Percentiles rank a stretch among this genome's conserved stretches.
phyloP scores from a whole-genome alignment of 371 early-diverging fungal genomes.

The Mortierella sp. region DNA sequence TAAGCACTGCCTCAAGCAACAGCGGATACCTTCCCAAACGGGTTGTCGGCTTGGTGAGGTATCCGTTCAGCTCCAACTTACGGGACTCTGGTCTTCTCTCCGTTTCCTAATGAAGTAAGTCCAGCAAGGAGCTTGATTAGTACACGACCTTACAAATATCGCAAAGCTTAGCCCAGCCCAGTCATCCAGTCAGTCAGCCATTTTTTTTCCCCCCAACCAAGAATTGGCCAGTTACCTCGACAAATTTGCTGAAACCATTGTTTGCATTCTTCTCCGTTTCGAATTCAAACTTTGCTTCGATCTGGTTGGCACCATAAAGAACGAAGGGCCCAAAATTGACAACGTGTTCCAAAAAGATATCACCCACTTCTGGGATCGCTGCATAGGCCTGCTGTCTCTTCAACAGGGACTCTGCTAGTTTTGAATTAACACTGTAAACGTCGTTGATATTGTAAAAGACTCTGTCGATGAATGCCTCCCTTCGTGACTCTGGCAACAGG shows the following conservation, averaged over 20 bases:
- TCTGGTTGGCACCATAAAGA: constrained; percentile 89
- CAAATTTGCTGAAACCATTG: constrained; percentile 74
- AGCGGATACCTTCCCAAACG: constrained; percentile 92
- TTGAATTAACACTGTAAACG: constrained; percentile 74
- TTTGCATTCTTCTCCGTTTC: constrained; percentile 82
- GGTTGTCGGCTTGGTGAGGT: constrained; percentile 87
- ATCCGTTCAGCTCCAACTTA: constrained; percentile 83
- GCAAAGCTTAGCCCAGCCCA: too few relatives aligned
- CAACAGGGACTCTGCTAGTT: constrained; percentile 71
- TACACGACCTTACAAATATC: too few relatives aligned
- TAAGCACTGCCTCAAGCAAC: constrained; percentile 84
- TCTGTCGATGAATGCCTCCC: constrained; percentile 73
- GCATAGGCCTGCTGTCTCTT: constrained; percentile 75
- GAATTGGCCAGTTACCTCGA: constrained; percentile 61
- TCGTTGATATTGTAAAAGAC: constrained; percentile 89
- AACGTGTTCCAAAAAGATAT: constrained; percentile 82
- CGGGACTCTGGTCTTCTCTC: constrained; percentile 83
- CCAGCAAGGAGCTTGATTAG: too few relatives aligned
- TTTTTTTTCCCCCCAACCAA: too few relatives aligned
- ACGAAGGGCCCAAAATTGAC: constrained; percentile 84
- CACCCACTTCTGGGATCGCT: constrained; percentile 86
- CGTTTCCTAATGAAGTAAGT: constrained; percentile 60
- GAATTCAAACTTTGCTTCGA: constrained; percentile 82
- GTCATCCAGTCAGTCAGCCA: too few relatives aligned
- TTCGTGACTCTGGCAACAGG: constrained; percentile 68